Percentiles rank a stretch among this genome's conserved stretches.
Conservation (phyloP, 257 asterid species). For the Solanum peruvianum region DNA sequence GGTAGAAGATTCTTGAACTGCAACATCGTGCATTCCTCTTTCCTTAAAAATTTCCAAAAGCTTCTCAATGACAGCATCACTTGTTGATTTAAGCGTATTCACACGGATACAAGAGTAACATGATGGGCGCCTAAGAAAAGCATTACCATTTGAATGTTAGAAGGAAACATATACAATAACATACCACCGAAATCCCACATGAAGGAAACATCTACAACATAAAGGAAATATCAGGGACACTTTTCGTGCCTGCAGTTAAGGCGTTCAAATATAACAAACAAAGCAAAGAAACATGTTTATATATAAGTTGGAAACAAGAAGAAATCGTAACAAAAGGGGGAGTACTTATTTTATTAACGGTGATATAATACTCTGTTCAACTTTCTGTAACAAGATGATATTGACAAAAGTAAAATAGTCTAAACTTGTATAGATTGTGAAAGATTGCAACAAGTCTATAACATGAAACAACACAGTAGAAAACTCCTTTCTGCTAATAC, state of each 20-base stretch:
- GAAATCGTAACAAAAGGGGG: not conserved
- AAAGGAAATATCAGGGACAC: not conserved
- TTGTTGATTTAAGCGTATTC: constrained; percentile 60
- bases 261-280: not conserved
- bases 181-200: not conserved
- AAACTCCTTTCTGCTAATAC: not conserved
- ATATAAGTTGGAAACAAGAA: not conserved
- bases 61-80: constrained; percentile 55
- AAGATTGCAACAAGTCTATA: not conserved
- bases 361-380: not conserved
- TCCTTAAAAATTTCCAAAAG: constrained; percentile 44
- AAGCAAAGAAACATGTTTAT: not conserved
- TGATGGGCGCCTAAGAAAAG: constrained; percentile 63
- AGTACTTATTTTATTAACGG: not conserved
- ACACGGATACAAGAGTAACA: constrained; percentile 94
- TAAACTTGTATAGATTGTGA: not conserved
- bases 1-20: constrained; percentile 11
- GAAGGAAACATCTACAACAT: not conserved
- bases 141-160: not conserved
- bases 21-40: constrained; percentile 16
- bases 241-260: not conserved
- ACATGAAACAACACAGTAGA: not conserved
- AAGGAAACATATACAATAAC: not conserved
- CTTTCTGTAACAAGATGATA: not conserved
- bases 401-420: not conserved